Percentiles rank a stretch among this genome's conserved stretches.
Conservation (phyloP, 208 protist genomes). For the Trypanosoma boissoni region DNA sequence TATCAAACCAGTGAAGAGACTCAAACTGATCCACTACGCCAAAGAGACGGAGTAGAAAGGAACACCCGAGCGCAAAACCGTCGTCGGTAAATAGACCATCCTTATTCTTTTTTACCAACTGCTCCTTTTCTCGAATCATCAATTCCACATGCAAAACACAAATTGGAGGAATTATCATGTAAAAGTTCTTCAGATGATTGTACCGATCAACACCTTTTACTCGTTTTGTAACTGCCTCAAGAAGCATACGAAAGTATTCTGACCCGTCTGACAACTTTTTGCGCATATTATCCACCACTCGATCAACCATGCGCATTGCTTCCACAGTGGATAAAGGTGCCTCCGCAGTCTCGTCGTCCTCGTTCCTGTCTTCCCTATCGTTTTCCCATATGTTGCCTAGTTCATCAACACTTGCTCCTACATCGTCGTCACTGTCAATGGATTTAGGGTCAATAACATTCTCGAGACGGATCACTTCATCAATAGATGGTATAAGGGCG, state of each 20-base stretch:
- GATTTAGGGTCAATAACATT: conserved; percentile 35
- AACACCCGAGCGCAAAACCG: conserved; percentile 95
- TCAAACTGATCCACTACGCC: conserved; percentile 91
- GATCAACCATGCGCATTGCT: conserved; percentile 75
- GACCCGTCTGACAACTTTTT: conserved; percentile 91
- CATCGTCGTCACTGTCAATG: conserved; percentile 28
- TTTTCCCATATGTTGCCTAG: background rate
- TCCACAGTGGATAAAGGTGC: conserved; percentile 33
- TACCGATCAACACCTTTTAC: conserved; percentile 58
- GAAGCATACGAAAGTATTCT: conserved; percentile 95
- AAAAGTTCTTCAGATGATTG: conserved; percentile 91
- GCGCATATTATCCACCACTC: conserved; percentile 68
- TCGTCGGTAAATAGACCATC: conserved; percentile 95
- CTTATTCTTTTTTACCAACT: conserved; percentile 88
- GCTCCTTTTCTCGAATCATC: conserved; percentile 94
- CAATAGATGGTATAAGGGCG: conserved; percentile 87
- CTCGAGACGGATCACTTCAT: conserved; percentile 53
- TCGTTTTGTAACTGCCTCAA: conserved; percentile 84
- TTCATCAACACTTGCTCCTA: conserved; percentile 22
- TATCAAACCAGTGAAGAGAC: conserved; percentile 96
- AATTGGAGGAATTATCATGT: conserved; percentile 95
- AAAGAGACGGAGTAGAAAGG: conserved; percentile 95
- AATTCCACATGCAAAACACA: conserved; percentile 92
- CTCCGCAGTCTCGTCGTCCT: conserved; percentile 9
- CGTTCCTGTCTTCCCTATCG: conserved; percentile 8